Percentiles rank a stretch among this genome's conserved stretches.
These are phyloP conservation scores for Pholiota adiposa DNA, from an alignment of 1,284 basidiomycete species.

Conservation along the genomic window DNA sequence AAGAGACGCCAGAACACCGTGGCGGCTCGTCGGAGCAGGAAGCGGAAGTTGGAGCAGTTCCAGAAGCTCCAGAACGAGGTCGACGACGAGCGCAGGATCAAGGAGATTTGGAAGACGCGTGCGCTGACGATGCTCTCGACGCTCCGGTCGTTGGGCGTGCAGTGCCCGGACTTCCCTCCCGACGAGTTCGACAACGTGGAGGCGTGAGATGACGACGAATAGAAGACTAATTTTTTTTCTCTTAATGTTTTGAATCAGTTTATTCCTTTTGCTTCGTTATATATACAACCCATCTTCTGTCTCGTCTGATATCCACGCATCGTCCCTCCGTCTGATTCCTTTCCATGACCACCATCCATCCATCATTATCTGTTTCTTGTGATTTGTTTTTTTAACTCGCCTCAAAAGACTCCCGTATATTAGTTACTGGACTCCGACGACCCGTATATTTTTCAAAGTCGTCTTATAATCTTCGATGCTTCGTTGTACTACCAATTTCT, in stretches of 20 bases:
- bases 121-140: slow-evolving; percentile 51
- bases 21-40: slow-evolving; percentile 74
- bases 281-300: background rate
- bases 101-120: slow-evolving; percentile 61
- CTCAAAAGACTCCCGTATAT: slow-evolving; percentile 16
- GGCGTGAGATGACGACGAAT: slow-evolving; percentile 5
- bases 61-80: slow-evolving; percentile 59
- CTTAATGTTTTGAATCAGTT: slow-evolving; percentile 3
- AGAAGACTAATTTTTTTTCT: slow-evolving; percentile 1
- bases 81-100: slow-evolving; percentile 50
- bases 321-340: background rate
- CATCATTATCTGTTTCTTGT: too few relatives aligned
- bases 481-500: slow-evolving; percentile 13
- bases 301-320: background rate
- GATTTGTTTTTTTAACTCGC: slow-evolving; percentile 10
- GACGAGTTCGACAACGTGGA: slow-evolving; percentile 14
- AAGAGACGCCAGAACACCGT: slow-evolving; percentile 84
- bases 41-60: slow-evolving; percentile 78
- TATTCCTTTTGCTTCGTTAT: slow-evolving; percentile 6
- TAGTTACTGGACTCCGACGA: slow-evolving; percentile 5
- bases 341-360: too few relatives aligned
- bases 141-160: slow-evolving; percentile 43
- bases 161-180: slow-evolving; percentile 27
- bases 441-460: slow-evolving; percentile 17
- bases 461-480: slow-evolving; percentile 18